A percentile compares a stretch with the other conserved stretches of the same genome.
These are phyloP conservation scores for Geotrichum cucujoidarum DNA, from an alignment of 1,139 yeast genomes.

Conservation along the genomic window DNA sequence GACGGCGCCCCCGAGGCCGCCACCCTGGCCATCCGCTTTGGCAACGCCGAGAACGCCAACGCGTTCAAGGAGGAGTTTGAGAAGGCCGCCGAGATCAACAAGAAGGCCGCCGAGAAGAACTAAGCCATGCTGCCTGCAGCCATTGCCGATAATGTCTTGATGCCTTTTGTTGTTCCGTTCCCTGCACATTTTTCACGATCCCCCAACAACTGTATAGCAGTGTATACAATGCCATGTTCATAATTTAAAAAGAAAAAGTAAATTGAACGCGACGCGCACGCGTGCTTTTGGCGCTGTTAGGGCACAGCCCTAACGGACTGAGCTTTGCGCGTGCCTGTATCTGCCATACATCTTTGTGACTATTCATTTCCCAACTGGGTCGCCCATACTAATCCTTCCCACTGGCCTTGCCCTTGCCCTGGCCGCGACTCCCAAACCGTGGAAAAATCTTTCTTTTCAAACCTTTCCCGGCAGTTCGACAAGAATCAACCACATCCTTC, in stretches of 20 bases:
- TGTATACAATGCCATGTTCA: too few relatives aligned
- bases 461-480: conserved; percentile 18
- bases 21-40: conserved; percentile 95
- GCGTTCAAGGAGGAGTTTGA: conserved; percentile 90
- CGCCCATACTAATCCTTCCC: background rate
- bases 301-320: background rate
- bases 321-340: too few relatives aligned
- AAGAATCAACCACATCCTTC: conserved; percentile 13
- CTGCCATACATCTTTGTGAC: too few relatives aligned
- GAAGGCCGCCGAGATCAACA: conserved; percentile 66
- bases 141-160: background rate
- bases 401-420: background rate
- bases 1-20: conserved; percentile 96
- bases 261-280: background rate
- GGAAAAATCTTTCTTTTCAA: conserved; percentile 6
- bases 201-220: background rate
- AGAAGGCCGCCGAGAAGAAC: conserved; percentile 35
- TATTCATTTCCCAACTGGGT: background rate
- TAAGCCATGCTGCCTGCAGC: conserved; percentile 12
- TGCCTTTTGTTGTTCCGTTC: too few relatives aligned
- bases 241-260: too few relatives aligned
- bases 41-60: conserved; percentile 95
- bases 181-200: too few relatives aligned
- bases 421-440: background rate
- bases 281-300: background rate